Evolutionary conservation across 495 filamentous ascomycete species (phyloP).

Genomic region (Pyrenopolyporus hunteri): DNA sequence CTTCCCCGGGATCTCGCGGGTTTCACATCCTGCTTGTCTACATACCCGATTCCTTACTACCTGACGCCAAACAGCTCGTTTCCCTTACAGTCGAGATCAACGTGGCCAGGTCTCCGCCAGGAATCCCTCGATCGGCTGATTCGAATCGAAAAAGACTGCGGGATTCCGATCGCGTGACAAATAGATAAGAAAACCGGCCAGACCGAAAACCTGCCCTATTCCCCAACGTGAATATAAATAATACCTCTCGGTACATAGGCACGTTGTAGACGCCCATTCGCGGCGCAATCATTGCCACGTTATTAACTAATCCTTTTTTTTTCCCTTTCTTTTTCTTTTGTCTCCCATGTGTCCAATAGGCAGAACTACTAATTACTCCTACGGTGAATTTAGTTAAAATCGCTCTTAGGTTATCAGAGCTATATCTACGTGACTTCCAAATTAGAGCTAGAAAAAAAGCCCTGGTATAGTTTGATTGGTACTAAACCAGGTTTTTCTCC

Average conservation of each 20-base stretch:
- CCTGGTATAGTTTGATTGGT: constrained; percentile 13
- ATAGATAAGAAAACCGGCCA: neutral
- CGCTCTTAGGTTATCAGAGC: neutral
- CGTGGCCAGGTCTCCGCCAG: neutral
- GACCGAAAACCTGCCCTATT: too few species aligned
- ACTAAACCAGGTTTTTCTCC: constrained; percentile 23
- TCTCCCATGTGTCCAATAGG: too few species aligned
- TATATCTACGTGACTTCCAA: neutral
- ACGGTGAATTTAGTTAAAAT: too few species aligned
- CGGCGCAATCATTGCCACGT: too few species aligned
- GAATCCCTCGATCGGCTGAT: neutral
- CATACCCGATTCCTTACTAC: neutral
- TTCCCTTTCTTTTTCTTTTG: too few species aligned
- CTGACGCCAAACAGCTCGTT: constrained; percentile 6
- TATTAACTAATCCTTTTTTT: too few species aligned
- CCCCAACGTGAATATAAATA: too few species aligned
- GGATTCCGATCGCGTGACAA: neutral
- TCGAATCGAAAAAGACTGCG: neutral
- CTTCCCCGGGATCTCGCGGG: constrained; percentile 6
- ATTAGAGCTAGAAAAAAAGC: neutral
- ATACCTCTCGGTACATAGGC: neutral
- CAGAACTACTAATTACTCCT: too few species aligned
- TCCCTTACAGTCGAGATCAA: neutral
- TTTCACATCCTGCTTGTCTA: constrained; percentile 18
- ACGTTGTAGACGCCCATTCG: too few species aligned